phyloP scores from a whole-genome alignment of 345 rosid genomes.

The Populus alba region DNA sequence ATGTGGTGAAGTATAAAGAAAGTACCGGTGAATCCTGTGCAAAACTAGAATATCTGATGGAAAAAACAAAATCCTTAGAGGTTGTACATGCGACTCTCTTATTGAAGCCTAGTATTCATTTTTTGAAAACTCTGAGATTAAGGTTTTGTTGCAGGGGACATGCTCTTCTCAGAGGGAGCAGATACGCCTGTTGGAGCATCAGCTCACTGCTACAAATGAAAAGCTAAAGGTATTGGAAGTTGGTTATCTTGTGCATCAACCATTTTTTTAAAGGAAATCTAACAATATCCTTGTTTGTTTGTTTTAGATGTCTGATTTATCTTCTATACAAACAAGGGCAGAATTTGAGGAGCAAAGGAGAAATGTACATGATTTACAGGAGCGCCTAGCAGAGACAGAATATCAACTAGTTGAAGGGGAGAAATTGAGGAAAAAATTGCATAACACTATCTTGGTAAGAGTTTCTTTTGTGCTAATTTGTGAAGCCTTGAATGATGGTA shows the following conservation, averaged over 20 bases:
- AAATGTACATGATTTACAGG: slow-evolving; percentile 40
- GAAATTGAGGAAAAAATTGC: slow-evolving; percentile 68
- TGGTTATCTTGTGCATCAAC: neutral
- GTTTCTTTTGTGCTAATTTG: neutral
- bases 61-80: slow-evolving; percentile 68
- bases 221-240: slow-evolving; percentile 59
- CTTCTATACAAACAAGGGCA: slow-evolving; percentile 44
- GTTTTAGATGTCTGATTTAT: slow-evolving; percentile 54
- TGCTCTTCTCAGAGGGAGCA: slow-evolving; percentile 78
- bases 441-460: slow-evolving; percentile 79
- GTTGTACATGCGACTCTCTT: slow-evolving; percentile 32
- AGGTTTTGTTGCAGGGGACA: slow-evolving; percentile 51
- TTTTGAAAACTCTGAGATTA: neutral
- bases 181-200: slow-evolving; percentile 53
- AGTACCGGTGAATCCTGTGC: slow-evolving; percentile 64
- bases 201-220: slow-evolving; percentile 67
- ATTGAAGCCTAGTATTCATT: neutral
- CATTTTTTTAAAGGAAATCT: neutral
- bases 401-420: slow-evolving; percentile 71
- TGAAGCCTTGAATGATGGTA: neutral
- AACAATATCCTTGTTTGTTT: neutral
- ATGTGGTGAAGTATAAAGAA: slow-evolving; percentile 58
- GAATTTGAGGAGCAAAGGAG: slow-evolving; percentile 56
- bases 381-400: slow-evolving; percentile 60
- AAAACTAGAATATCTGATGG: slow-evolving; percentile 59